Conservation (phyloP, 768 basidiomycete species). For the Rhizopogon roseolus region DNA sequence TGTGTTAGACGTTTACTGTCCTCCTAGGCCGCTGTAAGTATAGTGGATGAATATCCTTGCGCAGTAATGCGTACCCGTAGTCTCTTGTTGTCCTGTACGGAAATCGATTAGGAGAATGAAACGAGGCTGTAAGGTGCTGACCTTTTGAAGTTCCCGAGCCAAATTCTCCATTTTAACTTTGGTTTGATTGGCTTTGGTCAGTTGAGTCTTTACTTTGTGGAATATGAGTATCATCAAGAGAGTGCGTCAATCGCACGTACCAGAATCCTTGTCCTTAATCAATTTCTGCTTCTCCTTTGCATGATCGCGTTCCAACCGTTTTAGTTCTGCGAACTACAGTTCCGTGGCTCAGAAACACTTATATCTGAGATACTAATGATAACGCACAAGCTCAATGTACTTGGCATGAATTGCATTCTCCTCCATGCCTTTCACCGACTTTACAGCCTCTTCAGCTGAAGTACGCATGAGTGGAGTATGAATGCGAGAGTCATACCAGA, state of each 20-base stretch:
- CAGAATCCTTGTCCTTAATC: slow-evolving; percentile 86
- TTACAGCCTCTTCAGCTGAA: slow-evolving; percentile 83
- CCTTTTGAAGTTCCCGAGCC: slow-evolving; percentile 87
- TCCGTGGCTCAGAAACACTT: slow-evolving; percentile 6
- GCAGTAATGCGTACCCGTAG: slow-evolving; percentile 56
- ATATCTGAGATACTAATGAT: slow-evolving; percentile 14
- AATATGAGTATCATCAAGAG: slow-evolving; percentile 11
- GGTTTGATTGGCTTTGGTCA: slow-evolving; percentile 84
- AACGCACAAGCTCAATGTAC: slow-evolving; percentile 80
- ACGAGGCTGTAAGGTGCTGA: slow-evolving; percentile 21
- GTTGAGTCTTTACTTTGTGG: slow-evolving; percentile 67
- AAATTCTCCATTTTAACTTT: slow-evolving; percentile 89
- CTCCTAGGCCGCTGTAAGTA: slow-evolving; percentile 47
- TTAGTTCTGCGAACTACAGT: slow-evolving; percentile 80
- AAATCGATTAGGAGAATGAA: slow-evolving; percentile 12
- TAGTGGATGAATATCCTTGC: slow-evolving; percentile 5
- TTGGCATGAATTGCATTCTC: slow-evolving; percentile 82
- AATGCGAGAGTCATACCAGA: slow-evolving; percentile 7
- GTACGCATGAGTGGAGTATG: slow-evolving; percentile 10
- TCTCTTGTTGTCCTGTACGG: slow-evolving; percentile 77
- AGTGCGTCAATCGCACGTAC: slow-evolving; percentile 32
- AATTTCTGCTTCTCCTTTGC: slow-evolving; percentile 91
- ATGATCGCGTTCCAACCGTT: slow-evolving; percentile 82
- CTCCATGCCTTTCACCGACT: slow-evolving; percentile 76
- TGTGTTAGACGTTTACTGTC: slow-evolving; percentile 77